Base-by-base conservation (phyloP, 2,329 filamentous ascomycete genomes). In the Diaporthe humulicola region DNA sequence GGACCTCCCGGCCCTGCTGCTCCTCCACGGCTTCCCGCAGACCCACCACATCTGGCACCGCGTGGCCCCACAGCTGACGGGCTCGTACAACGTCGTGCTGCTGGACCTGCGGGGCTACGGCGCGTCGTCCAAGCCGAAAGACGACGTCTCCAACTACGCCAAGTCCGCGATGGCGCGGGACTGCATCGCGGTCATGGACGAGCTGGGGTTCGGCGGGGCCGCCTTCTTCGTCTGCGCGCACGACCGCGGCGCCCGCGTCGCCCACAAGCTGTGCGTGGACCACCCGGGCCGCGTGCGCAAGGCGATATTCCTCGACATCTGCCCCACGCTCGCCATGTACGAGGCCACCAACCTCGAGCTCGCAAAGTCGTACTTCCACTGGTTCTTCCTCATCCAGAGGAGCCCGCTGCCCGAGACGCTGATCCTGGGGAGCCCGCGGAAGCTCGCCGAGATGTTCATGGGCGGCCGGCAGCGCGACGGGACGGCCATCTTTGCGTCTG, bases 321-420 rank as follows among this genome's bases (percentile, higher is more conserved):
- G 86, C 54, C 90, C 89, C 2, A 91, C 89, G 0, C 83, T 89
- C 15, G 84, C 84, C 8, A 90, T 90, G 86, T 91, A 87, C 81
- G 81, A 82, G 66, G 80, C 84, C 22, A 85, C 85, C 4, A 77
- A 85, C 70, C 77, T 83, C 6, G 80, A 81, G 0, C 87, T 89
- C 74, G 87, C 88, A 1, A 83, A 82, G 38, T 84, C 85, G 0
- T 91, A 90, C 79, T 91, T 87, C 77, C 89, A 91, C 80, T 91
- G 90, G 89, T 90, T 90, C 70, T 87, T 91, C 76, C 84, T 91
- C 28, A 88, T 90, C 12, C 90, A 91, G 78, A 79, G 82, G 0
- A 81, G 81, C 7, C 87, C 89, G 0, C 84, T 91, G 7, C 89
- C 87, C 0, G 89, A 90, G 78, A 85, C 83, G 54, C 81, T 89